Conservation (phyloP, 2,329 filamentous ascomycete species). For the Capronia americana region DNA sequence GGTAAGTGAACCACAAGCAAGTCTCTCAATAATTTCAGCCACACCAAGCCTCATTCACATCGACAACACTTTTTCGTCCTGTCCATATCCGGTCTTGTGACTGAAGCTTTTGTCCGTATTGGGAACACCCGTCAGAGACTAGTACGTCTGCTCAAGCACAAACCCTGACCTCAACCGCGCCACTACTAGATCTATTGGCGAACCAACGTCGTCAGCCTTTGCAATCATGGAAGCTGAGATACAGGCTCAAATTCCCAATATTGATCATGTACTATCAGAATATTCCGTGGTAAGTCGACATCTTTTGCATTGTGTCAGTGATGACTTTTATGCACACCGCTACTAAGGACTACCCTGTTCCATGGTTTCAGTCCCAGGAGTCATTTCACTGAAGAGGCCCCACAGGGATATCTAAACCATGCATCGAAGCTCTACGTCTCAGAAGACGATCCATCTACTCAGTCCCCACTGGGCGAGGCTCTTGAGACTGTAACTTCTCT, state of each 20-base stretch:
- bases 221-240: slow-evolving; percentile 82
- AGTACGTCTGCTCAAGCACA: background rate
- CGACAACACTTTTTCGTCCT: background rate
- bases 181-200: background rate
- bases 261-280: slow-evolving; percentile 87
- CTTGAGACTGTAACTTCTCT: slow-evolving; percentile 84
- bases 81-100: slow-evolving; percentile 8
- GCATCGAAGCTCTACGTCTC: slow-evolving; percentile 82
- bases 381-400: background rate
- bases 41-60: slow-evolving; percentile 2
- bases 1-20: background rate
- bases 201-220: background rate
- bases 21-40: slow-evolving; percentile 18
- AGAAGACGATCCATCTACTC: slow-evolving; percentile 71
- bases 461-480: slow-evolving; percentile 82
- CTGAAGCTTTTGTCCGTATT: background rate
- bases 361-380: background rate
- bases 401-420: slow-evolving; percentile 83
- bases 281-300: slow-evolving; percentile 71
- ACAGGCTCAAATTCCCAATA: slow-evolving; percentile 79
- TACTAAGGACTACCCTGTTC: background rate
- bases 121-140: slow-evolving; percentile 3
- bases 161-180: slow-evolving; percentile 3
- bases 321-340: background rate
- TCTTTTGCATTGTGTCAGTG: background rate